Base-by-base conservation (phyloP, 2,329 filamentous ascomycete genomes). In the Sclerotinia spermophila region DNA sequence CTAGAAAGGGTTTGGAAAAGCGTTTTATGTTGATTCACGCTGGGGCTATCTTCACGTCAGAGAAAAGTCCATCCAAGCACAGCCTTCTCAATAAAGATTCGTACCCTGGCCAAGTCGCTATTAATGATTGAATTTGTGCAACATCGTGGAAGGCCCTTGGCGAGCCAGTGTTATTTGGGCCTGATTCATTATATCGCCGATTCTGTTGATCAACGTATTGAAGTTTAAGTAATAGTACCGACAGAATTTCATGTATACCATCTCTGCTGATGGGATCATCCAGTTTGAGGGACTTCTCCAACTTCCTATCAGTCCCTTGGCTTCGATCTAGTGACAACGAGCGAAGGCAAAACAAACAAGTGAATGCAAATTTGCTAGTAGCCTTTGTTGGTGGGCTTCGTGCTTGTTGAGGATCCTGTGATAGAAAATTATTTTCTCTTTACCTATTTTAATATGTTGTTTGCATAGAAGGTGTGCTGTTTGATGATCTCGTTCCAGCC, bases 11-110 rank as follows among this genome's bases (percentile, higher is more conserved):
- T 51, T 51, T 4, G 24, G 11, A 51, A 24, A 24, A 51, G 48
- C 24, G 48, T 24, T 51, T 6, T 27, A 51, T 51, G 27, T 5
- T 27, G 48, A 24, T 15, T 0, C n/a, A 27, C 11, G 17, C 48
- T 27, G 0, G 48, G 48, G 27, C 24, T 51, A 15, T 17, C 0
- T n/a, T 27, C n/a, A 3, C 48, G 24, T 13, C 1, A 0, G 1
- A 51, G 48, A 27, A 27, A 4, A 24, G 11, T 7, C 48, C 48
- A 51, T 15, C 48, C 48, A 0, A 4, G 6, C 1, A 51, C 48
- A 11, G 48, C 48, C 7, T 51, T 51, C 48, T 51, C n/a, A 0
- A 51, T 13, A 15, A 17, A 51, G 17, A 51, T 51, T 3, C 48
- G 24, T 0, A n/a, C 24, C 2, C 48, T 11, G 5, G 48, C 48